Evolutionary conservation across 768 basidiomycete genomes (phyloP).

Genomic region (Tricholomella constricta): DNA sequence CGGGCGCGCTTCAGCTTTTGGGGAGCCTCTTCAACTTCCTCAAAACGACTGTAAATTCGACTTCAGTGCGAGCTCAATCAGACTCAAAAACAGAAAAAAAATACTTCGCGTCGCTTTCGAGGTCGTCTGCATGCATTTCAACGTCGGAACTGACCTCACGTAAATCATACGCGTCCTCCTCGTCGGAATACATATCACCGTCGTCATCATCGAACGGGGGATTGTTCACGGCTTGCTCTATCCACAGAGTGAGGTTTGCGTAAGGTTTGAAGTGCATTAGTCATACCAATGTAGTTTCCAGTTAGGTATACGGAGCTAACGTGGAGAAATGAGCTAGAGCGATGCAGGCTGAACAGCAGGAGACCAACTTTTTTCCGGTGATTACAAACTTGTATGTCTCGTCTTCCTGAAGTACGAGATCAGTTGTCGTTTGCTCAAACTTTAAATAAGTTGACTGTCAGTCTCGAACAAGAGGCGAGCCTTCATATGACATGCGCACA

Average conservation of each 20-base stretch:
- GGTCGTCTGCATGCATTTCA: conserved; percentile 66
- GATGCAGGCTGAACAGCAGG: not conserved
- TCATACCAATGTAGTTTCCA: conserved; percentile 81
- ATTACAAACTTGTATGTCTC: conserved; percentile 68
- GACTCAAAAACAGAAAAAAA: conserved; percentile 15
- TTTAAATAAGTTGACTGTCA: conserved; percentile 32
- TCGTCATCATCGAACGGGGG: conserved; percentile 47
- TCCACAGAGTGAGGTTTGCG: not conserved
- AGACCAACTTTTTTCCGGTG: conserved; percentile 77
- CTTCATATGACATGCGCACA: conserved; percentile 40
- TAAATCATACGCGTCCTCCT: conserved; percentile 53
- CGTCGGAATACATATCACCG: conserved; percentile 53
- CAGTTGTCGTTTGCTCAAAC: conserved; percentile 76
- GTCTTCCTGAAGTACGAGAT: conserved; percentile 70
- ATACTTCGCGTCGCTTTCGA: conserved; percentile 59
- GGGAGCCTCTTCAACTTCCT: conserved; percentile 59
- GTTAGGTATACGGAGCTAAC: conserved; percentile 71
- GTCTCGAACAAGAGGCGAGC: not conserved
- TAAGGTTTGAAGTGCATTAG: not conserved
- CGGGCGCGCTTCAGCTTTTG: conserved; percentile 70
- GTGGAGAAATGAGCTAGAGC: not conserved
- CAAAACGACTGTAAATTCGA: conserved; percentile 58
- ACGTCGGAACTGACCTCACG: conserved; percentile 83
- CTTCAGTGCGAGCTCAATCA: not conserved
- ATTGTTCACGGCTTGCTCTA: conserved; percentile 58